Base-by-base conservation (phyloP, 169 alveolate species). In the Cryptosporidium parvum region DNA sequence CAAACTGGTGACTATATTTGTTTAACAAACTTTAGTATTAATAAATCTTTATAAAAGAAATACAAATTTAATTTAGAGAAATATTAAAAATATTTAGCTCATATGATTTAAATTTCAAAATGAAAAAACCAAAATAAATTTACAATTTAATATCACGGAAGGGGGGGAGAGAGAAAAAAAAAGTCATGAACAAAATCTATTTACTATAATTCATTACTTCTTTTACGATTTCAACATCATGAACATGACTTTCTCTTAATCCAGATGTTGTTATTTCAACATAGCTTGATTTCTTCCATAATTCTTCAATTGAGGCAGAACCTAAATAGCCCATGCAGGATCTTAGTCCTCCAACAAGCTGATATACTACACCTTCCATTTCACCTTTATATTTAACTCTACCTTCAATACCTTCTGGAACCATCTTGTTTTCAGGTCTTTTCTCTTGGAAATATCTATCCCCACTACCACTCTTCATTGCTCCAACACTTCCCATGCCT, bases 401-500 rank as follows among this genome's bases (percentile, higher is more conserved):
- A 14, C 71, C 71, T 35, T 65, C 71, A 29, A 65, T 18, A n/a
- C 71, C 71, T 65, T 65, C 71, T 29, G 71, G 71, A 65, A 65
- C 71, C 71, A 65, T 65, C 21, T 65, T 65, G n/a, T 31, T 65
- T 31, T 33, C 71, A 33, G 71, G 31, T 14, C 42, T 35, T 65
- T 35, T 65, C 0, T 72, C 91, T 37, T 89, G 86, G 23, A 86
- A 86, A 53, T 86, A 86, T 39, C 92, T 39, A 23, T 92, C 93
- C 21, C 93, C 93, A 9, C 73, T 48, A 39, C 93, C 86, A 75
- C 75, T 91, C 85, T 75, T 85, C 93, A 95, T 93, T 9, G 98
- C 97, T 33, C 91, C 97, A 85, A 86, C 84, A 72, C 97, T 94
- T 45, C 97, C 96, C 98, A 96, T 96, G 42, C 98, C 98, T 56